Base-by-base conservation (phyloP, 2,329 filamentous ascomycete species). In the Fusarium lyarnte region DNA sequence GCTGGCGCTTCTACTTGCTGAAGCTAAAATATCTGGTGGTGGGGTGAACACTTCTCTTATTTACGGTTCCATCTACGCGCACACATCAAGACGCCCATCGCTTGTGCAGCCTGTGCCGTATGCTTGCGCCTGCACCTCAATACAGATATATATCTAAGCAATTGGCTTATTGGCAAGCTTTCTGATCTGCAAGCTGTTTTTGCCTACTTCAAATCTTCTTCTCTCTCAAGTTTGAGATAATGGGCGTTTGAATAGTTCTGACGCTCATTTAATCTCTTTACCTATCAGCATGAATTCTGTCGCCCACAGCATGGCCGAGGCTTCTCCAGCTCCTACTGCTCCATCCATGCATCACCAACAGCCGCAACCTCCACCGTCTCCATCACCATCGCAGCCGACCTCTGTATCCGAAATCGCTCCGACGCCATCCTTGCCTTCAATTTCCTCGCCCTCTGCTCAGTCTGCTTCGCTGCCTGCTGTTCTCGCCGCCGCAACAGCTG, bases 261-360 rank as follows among this genome's bases (percentile, higher is more conserved):
- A 49, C 65, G 62, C 65, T 67, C 65, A 46, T 60, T 58, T 36
- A 38, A 71, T 45, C 49, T 62, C 66, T 51, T 35, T 52, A 58
- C 61, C 59, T 62, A 35, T 59, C 64, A 76, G 77, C 70, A 84
- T 84, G 82, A 82, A 83, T 76, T 79, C 82, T 58, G 68, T 70
- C 74, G 77, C 80, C 59, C 82, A 82, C 47, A 82, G 77, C 73
- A 76, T 84, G 71, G 76, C 78, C 62, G 81, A 82, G 66, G 69
- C 76, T 69, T 68, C 69, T 66, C 67, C 72, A 70, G 66, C 59
- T 66, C 35, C 72, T 33, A 38, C 51, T 51, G 59, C 66, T 61
- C 73, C 69, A 43, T 63, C 74, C 53, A 69, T 74, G 23, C 47
- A 69, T 58, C 33, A 52, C 64, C 75, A 77, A 42, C 74, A 74